Evolutionary conservation across 305 asterid species (phyloP), one percentile per base, ranked within the genome.

Genomic region (Fraxinus dipetala): DNA sequence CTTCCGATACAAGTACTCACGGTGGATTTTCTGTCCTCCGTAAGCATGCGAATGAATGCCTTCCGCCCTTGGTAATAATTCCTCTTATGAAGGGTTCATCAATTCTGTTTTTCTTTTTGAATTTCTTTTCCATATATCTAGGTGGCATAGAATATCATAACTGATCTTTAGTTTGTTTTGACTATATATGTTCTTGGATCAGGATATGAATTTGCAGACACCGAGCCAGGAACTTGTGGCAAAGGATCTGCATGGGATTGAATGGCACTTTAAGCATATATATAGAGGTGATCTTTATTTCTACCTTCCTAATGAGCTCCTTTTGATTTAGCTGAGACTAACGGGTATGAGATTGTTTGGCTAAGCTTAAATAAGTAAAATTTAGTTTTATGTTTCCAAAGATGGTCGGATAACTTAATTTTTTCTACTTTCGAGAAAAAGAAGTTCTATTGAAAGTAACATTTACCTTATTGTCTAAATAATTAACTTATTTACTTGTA

Each of bases 241-340:
- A 67, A 91, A 88, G 86, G 99, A 96, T 88, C 94, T 96, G 51
- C 99, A 96, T 76, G 97, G 97, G 56, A 82, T 56, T 31, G 92
- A 96, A 70, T 96, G 99, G 99, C 96, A 83, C 78, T 94, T 96
- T 86, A 96, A 96, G 90, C 98, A 96, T 87, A 96, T 93, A 82
- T 94, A 92, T 86, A 90, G 99, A 91, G 99, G 99, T 94, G 80
- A 73, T 32, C 34, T 78, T 80, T 38, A 10, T 30, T 35, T 72
- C 79, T 31, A 18, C 67, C 54, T 73, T 51, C 36, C 28, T 6
- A 10, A 65, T 10, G 28, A 14, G 18, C 34, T 72, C 14, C 20
- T 65, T 56, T 56, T 75, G 56, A 70, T 65, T 24, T 77, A 35
- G 30, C 35, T 11, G 32, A 4, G 73, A 65, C 35, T 9, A 65